Percentiles rank a stretch among this genome's conserved stretches.
These are phyloP conservation scores for Sequoia sempervirens DNA, from an alignment of 75 land plant species.

Conservation along the genomic window DNA sequence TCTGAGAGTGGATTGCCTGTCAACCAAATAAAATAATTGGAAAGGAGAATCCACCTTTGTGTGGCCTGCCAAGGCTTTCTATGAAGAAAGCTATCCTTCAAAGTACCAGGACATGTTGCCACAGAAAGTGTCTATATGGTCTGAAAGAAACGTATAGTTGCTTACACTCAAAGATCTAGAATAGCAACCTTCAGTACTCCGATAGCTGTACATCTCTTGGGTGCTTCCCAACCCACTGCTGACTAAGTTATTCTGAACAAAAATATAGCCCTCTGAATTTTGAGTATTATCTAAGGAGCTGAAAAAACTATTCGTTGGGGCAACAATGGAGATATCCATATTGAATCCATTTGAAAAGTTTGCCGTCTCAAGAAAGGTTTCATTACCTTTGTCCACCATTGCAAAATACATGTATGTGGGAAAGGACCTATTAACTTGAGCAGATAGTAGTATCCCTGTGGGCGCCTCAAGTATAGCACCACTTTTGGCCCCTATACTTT, in stretches of 20 bases:
- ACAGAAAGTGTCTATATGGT: background rate
- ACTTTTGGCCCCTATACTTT: conserved; percentile 16
- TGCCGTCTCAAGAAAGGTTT: background rate
- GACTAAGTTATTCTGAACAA: conserved; percentile 4
- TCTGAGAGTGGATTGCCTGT: background rate
- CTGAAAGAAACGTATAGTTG: conserved; percentile 22
- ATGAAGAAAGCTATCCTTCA: conserved; percentile 3
- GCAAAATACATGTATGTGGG: background rate
- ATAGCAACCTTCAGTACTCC: conserved; percentile 31
- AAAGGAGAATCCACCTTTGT: background rate
- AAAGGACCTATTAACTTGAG: conserved; percentile 11
- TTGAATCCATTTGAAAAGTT: conserved; percentile 9
- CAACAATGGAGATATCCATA: conserved; percentile 3
- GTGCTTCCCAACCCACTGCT: conserved; percentile 26
- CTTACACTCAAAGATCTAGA: conserved; percentile 13
- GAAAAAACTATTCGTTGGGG: conserved; percentile 7
- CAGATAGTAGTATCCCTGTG: background rate
- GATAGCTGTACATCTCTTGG: conserved; percentile 16
- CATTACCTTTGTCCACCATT: conserved; percentile 10
- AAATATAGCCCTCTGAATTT: conserved; percentile 14
- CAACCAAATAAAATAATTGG: background rate
- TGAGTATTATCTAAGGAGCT: conserved; percentile 11
- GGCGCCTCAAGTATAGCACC: conserved; percentile 14
- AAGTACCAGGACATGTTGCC: background rate
- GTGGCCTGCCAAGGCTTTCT: background rate